These are phyloP conservation scores for Nemania sp. DNA, from an alignment of 2,329 filamentous ascomycete species.

Conservation along the genomic window DNA sequence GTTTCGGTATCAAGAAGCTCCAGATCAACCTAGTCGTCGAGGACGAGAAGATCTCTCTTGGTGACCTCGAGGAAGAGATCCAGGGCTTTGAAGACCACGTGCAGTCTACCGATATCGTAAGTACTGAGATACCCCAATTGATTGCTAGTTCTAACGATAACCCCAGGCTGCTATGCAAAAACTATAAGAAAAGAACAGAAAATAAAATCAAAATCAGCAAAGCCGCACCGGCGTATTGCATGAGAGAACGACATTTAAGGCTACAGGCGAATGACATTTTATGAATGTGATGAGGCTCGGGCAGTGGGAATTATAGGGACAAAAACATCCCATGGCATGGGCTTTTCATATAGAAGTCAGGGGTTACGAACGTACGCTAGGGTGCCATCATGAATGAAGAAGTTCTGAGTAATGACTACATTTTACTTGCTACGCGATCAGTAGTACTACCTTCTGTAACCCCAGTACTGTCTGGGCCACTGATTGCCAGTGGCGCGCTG, in stretches of 20 bases:
- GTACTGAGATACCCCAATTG: slow-evolving; percentile 30
- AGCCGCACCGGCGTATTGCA: slow-evolving; percentile 33
- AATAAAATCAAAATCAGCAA: slow-evolving; percentile 22
- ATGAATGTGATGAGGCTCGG: slow-evolving; percentile 40
- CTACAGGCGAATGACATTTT: slow-evolving; percentile 32
- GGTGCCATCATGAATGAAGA: slow-evolving; percentile 29
- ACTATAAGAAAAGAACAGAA: slow-evolving; percentile 59
- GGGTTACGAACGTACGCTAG: slow-evolving; percentile 28
- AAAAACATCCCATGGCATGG: slow-evolving; percentile 26
- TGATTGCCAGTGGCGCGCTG: neutral
- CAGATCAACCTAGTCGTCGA: slow-evolving; percentile 98
- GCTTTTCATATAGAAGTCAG: slow-evolving; percentile 33
- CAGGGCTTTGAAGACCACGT: slow-evolving; percentile 87
- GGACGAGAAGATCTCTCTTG: slow-evolving; percentile 90
- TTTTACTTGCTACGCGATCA: slow-evolving; percentile 3
- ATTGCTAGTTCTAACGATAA: slow-evolving; percentile 18
- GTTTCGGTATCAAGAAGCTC: slow-evolving; percentile 98
- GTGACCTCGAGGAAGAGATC: slow-evolving; percentile 87
- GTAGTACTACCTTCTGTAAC: neutral
- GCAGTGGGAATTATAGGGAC: slow-evolving; percentile 30
- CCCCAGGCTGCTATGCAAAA: slow-evolving; percentile 78
- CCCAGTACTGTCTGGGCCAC: neutral
- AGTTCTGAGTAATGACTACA: slow-evolving; percentile 16
- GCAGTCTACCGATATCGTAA: slow-evolving; percentile 86
- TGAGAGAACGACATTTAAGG: slow-evolving; percentile 38